Conservation (phyloP, 2,329 filamentous ascomycete species). For the Cryphonectria nitschkei region DNA sequence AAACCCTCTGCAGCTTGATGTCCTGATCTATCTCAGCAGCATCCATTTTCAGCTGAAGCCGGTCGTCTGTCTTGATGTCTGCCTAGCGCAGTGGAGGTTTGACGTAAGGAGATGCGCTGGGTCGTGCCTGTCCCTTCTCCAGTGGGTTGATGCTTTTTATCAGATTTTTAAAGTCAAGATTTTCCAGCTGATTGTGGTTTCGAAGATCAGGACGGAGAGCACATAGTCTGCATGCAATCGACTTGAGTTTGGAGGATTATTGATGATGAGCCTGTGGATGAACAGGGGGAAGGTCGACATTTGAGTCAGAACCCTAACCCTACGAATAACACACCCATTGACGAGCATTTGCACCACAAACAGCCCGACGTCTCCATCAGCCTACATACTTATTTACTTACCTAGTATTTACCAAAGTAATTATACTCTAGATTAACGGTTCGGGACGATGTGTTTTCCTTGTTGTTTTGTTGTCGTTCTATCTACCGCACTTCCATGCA, state of each 20-base stretch:
- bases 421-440: too few relatives aligned
- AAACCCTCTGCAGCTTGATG: slow-evolving; percentile 64
- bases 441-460: too few relatives aligned
- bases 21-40: slow-evolving; percentile 63
- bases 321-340: background rate
- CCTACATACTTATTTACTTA: too few relatives aligned
- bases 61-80: background rate
- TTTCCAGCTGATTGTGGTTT: background rate
- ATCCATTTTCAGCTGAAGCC: slow-evolving; percentile 55
- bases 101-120: background rate
- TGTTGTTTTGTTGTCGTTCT: too few relatives aligned
- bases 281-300: background rate
- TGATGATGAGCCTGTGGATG: background rate
- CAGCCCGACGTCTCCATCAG: background rate
- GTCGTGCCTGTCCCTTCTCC: background rate
- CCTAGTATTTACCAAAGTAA: too few relatives aligned
- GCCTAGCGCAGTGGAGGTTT: background rate
- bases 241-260: background rate
- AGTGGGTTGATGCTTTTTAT: background rate
- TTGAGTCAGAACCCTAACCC: slow-evolving; percentile 10
- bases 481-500: too few relatives aligned
- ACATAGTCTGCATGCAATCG: background rate
- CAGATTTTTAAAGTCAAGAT: background rate
- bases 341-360: background rate
- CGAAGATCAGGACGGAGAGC: background rate